Percentiles rank a stretch among this genome's conserved stretches.
Conservation (phyloP, 306 rosid genomes). For the Dryas alaskensis region DNA sequence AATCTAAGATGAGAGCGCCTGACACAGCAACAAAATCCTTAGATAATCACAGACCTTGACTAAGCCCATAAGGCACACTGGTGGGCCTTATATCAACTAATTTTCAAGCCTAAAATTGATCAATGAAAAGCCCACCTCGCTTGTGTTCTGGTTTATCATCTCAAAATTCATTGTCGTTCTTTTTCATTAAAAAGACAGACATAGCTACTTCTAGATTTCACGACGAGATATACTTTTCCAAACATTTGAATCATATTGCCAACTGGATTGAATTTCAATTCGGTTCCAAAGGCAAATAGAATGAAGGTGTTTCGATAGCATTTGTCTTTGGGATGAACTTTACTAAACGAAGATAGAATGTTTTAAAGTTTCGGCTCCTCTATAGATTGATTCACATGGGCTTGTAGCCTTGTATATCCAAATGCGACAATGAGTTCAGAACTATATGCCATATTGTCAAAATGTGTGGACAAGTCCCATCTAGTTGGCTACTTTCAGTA, state of each 20-base stretch:
- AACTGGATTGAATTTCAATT: neutral
- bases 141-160: too few species aligned
- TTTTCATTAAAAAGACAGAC: neutral
- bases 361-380: neutral
- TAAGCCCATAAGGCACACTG: neutral
- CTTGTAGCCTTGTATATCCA: neutral
- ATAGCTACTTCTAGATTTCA: neutral
- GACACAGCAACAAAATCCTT: neutral
- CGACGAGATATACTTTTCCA: neutral
- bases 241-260: neutral
- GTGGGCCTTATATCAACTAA: too few species aligned
- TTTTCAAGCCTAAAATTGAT: neutral
- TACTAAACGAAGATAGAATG: neutral
- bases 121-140: neutral
- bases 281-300: neutral
- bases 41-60: neutral
- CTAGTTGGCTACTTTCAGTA: slow-evolving; percentile 7
- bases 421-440: neutral
- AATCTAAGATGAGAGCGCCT: neutral
- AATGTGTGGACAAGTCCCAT: slow-evolving; percentile 8
- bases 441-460: neutral
- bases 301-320: too few species aligned
- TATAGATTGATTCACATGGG: neutral
- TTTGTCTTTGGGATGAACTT: too few species aligned
- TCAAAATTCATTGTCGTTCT: neutral